Percentiles rank a stretch among this genome's conserved stretches.
phyloP scores from a whole-genome alignment of 2,329 filamentous ascomycete genomes.

The Exophiala sp. region DNA sequence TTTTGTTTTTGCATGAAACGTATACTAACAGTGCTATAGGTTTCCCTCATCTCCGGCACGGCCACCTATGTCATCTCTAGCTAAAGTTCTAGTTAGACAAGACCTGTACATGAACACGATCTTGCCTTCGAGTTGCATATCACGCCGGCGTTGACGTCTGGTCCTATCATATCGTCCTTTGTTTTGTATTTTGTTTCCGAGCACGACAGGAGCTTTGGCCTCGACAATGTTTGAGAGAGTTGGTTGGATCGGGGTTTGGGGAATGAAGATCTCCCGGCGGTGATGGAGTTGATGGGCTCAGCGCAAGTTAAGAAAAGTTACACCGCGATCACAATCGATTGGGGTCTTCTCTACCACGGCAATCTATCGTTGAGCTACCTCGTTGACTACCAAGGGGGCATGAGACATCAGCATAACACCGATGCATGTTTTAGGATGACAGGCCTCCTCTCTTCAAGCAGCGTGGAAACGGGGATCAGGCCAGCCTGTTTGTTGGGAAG shows the following conservation, averaged over 20 bases:
- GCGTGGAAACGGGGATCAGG: not conserved
- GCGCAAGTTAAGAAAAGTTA: not conserved
- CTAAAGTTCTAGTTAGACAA: conserved; percentile 10
- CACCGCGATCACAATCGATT: not conserved
- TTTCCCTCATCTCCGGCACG: conserved; percentile 45
- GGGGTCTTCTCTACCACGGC: not conserved
- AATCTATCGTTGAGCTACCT: not conserved
- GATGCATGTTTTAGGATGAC: not conserved
- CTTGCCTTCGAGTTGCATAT: conserved; percentile 21
- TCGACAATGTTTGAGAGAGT: conserved; percentile 9
- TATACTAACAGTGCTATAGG: conserved; percentile 34
- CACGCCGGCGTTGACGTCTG: conserved; percentile 23
- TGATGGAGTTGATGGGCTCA: too few species aligned
- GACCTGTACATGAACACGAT: conserved; percentile 21
- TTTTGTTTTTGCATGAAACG: not conserved
- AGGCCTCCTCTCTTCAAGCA: not conserved
- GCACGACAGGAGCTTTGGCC: conserved; percentile 1
- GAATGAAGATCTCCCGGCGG: not conserved
- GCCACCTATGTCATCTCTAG: conserved; percentile 45
- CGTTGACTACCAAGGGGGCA: not conserved
- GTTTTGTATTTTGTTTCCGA: conserved; percentile 13
- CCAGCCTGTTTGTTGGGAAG: not conserved
- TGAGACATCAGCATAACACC: not conserved
- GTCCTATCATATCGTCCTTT: conserved; percentile 7
- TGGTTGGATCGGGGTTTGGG: conserved; percentile 3